Evolutionary conservation across 2,329 filamentous ascomycete species (phyloP).

Genomic region (Calonectria naviculata): DNA sequence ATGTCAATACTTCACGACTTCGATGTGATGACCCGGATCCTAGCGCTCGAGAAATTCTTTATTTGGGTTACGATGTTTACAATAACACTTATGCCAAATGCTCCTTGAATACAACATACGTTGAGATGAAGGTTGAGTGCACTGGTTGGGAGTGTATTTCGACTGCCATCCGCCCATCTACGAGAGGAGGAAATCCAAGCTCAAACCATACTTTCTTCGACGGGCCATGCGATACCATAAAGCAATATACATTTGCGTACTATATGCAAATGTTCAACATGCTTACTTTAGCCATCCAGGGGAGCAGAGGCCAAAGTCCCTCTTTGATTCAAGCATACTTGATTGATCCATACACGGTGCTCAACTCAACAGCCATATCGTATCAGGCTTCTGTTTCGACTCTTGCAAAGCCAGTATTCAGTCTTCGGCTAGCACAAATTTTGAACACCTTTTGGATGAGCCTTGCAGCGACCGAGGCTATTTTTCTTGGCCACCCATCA

Average conservation of each 20-base stretch:
- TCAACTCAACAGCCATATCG: neutral
- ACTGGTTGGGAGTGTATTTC: slow-evolving; percentile 9
- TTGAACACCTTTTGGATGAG: slow-evolving; percentile 10
- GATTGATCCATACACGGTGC: neutral
- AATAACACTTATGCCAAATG: neutral
- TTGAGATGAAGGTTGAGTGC: slow-evolving; percentile 9
- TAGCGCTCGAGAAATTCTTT: neutral
- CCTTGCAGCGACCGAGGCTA: neutral
- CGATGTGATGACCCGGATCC: neutral
- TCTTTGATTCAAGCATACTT: neutral
- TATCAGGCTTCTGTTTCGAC: neutral
- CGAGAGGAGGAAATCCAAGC: neutral
- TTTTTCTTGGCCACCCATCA: slow-evolving; percentile 5
- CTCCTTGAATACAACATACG: neutral
- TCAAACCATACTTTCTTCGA: slow-evolving; percentile 14
- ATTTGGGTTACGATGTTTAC: neutral
- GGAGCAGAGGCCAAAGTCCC: too few species aligned
- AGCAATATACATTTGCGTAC: neutral
- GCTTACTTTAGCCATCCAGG: too few species aligned
- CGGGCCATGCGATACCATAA: neutral
- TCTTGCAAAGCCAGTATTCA: neutral
- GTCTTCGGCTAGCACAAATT: neutral
- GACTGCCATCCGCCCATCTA: slow-evolving; percentile 1
- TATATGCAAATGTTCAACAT: neutral
- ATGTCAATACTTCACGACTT: neutral